These are phyloP conservation scores for Lentinula detonsa DNA, from an alignment of 768 basidiomycete genomes.

Conservation along the genomic window DNA sequence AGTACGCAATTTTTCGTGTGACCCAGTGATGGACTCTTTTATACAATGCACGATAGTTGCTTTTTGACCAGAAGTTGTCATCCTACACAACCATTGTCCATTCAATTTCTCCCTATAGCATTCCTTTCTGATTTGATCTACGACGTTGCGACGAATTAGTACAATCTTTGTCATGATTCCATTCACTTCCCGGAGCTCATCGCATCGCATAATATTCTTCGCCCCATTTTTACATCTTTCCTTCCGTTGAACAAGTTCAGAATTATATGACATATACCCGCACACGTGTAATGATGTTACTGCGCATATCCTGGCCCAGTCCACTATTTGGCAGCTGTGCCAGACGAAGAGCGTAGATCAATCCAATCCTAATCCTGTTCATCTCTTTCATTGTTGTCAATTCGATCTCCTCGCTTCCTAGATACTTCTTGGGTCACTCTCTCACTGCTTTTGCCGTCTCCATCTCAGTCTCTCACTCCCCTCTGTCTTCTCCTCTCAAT, in stretches of 20 bases:
- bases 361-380: conserved; percentile 7
- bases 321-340: neutral
- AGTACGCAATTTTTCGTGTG: conserved; percentile 90
- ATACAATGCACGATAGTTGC: neutral
- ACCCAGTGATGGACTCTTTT: conserved; percentile 14
- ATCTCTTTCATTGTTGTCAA: conserved; percentile 7
- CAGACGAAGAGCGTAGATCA: neutral
- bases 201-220: conserved; percentile 3
- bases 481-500: neutral
- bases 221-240: neutral
- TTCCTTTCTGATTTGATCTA: conserved; percentile 5
- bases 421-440: neutral
- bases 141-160: conserved; percentile 5
- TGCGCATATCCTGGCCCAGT: neutral
- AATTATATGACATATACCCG: conserved; percentile 8
- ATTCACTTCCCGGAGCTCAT: conserved; percentile 4
- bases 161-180: neutral
- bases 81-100: neutral
- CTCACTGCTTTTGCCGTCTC: neutral
- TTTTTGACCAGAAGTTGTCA: neutral
- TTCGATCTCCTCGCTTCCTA: neutral
- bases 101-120: neutral
- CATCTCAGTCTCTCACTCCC: neutral
- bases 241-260: neutral
- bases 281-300: conserved; percentile 9